Conservation (phyloP, 495 filamentous ascomycete species). For the Annulohypoxylon moriforme region DNA sequence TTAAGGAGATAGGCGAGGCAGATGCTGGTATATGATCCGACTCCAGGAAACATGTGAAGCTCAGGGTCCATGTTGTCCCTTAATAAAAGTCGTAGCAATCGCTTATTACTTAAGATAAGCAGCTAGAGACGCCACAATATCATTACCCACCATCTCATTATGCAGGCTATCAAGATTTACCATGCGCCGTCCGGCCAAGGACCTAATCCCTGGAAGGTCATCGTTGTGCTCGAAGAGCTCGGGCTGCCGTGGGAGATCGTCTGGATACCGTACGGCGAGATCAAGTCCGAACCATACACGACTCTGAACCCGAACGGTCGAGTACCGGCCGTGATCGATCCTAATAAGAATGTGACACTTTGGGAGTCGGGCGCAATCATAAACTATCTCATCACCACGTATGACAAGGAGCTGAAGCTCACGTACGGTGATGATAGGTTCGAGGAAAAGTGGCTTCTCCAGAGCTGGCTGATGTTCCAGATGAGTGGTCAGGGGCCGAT, state of each 20-base stretch:
- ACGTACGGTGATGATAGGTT: conserved; percentile 60
- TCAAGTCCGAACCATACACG: conserved; percentile 66
- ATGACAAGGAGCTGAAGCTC: conserved; percentile 69
- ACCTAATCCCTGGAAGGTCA: conserved; percentile 75
- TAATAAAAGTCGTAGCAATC: not conserved
- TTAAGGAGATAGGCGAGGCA: not conserved
- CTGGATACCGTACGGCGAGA: conserved; percentile 46
- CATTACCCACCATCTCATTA: conserved; percentile 1
- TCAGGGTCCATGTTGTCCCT: not conserved
- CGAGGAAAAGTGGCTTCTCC: conserved; percentile 57
- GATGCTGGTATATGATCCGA: not conserved
- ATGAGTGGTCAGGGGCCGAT: conserved; percentile 73
- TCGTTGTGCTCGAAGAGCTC: conserved; percentile 71
- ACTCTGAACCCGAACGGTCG: conserved; percentile 76
- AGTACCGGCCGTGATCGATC: conserved; percentile 58
- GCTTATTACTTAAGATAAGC: not conserved
- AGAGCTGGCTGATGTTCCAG: conserved; percentile 73
- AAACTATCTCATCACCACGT: conserved; percentile 72
- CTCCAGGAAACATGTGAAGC: not conserved
- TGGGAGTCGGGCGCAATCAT: conserved; percentile 72
- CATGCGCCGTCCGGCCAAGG: conserved; percentile 55
- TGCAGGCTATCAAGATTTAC: conserved; percentile 44
- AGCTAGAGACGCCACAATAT: not conserved
- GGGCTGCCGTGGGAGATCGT: conserved; percentile 62
- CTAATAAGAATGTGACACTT: conserved; percentile 53